Conservation (phyloP, 192 early-diverging fungal genomes). For the Gamsiella multidivaricata region DNA sequence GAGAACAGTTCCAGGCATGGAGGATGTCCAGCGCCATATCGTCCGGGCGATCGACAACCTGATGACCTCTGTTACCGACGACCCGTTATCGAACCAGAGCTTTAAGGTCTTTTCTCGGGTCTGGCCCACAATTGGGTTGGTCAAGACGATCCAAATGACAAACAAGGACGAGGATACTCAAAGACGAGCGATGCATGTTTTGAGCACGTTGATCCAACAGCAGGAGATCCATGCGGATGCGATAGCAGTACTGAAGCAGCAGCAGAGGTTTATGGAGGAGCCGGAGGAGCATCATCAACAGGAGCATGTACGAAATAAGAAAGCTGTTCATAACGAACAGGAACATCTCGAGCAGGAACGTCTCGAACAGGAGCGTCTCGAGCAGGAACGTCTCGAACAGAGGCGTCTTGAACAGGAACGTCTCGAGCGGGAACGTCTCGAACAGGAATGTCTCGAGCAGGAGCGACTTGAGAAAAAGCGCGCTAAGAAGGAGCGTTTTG, state of each 20-base stretch:
- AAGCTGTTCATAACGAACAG: slow-evolving; percentile 3
- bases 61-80: slow-evolving; percentile 46
- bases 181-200: slow-evolving; percentile 50
- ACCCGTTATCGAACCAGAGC: slow-evolving; percentile 20
- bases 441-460: slow-evolving; percentile 2
- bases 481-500: slow-evolving; percentile 3
- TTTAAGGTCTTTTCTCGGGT: slow-evolving; percentile 45
- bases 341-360: slow-evolving; percentile 9
- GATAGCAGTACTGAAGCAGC: background rate
- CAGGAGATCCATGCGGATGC: slow-evolving; percentile 41
- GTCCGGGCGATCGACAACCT: slow-evolving; percentile 69
- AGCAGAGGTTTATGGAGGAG: background rate
- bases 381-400: slow-evolving; percentile 26
- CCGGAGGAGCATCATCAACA: background rate
- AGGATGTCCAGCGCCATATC: slow-evolving; percentile 66
- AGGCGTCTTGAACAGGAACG: slow-evolving; percentile 14
- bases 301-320: background rate
- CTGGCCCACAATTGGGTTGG: slow-evolving; percentile 47
- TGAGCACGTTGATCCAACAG: slow-evolving; percentile 37
- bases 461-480: slow-evolving; percentile 9
- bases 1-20: slow-evolving; percentile 47
- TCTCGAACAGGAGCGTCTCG: slow-evolving; percentile 17
- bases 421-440: slow-evolving; percentile 20
- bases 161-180: slow-evolving; percentile 56
- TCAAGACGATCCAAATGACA: slow-evolving; percentile 53